These are phyloP conservation scores for Microcyclosporella mali DNA, from an alignment of 2,329 filamentous ascomycete species.

Conservation along the genomic window DNA sequence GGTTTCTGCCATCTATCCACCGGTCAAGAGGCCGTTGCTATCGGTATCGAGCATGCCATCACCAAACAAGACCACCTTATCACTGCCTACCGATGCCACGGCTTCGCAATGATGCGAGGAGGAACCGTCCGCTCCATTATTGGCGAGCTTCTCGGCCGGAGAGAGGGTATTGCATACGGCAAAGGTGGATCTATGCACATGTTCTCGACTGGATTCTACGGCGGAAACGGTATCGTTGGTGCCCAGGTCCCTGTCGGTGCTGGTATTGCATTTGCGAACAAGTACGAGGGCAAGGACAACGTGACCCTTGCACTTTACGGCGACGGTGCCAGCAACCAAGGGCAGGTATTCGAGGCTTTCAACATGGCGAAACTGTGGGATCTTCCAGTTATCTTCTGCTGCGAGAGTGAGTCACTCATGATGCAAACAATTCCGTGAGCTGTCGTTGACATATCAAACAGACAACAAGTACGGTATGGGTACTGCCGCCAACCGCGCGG, in stretches of 20 bases:
- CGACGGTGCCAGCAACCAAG: constrained; percentile 98
- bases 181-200: constrained; percentile 99
- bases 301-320: constrained; percentile 87
- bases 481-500: constrained; percentile 87
- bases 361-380: constrained; percentile 99
- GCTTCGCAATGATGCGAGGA: constrained; percentile 94
- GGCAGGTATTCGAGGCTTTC: constrained; percentile 98
- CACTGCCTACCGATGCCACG: constrained; percentile 98
- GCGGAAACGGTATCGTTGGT: constrained; percentile 97
- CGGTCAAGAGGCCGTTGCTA: constrained; percentile 93
- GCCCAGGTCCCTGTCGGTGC: constrained; percentile 97
- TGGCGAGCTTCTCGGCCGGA: constrained; percentile 87
- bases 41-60: constrained; percentile 94
- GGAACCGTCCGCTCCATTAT: constrained; percentile 87
- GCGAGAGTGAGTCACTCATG: constrained; percentile 68
- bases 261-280: constrained; percentile 91
- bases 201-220: constrained; percentile 97
- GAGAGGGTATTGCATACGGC: constrained; percentile 95
- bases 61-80: constrained; percentile 89
- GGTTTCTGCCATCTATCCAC: constrained; percentile 99
- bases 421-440: neutral
- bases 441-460: constrained; percentile 39
- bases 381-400: constrained; percentile 89
- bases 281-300: constrained; percentile 84
- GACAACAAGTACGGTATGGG: constrained; percentile 99